A percentile compares a stretch with the other conserved stretches of the same genome.
Evolutionary conservation across 2,329 filamentous ascomycete species (phyloP).

Genomic region (Colletotrichum zoysiae): DNA sequence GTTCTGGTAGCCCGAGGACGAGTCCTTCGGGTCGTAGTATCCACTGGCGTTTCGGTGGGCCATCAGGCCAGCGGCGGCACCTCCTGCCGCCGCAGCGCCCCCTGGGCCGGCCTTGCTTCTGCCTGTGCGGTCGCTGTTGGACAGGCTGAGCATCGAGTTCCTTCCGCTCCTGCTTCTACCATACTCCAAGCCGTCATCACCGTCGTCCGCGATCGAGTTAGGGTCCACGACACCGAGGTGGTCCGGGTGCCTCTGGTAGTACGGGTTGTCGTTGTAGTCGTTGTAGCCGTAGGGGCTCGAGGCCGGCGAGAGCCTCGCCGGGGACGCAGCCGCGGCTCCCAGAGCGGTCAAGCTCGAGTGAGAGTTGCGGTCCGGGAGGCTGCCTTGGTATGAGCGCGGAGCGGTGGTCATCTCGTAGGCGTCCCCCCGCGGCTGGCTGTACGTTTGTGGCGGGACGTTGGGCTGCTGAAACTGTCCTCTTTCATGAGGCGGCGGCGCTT

Average conservation of each 20-base stretch:
- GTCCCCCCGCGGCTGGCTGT: conserved; percentile 42
- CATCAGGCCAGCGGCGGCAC: conserved; percentile 57
- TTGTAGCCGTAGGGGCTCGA: conserved; percentile 63
- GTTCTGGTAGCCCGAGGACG: conserved; percentile 45
- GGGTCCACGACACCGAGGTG: conserved; percentile 77
- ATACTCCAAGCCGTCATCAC: conserved; percentile 83
- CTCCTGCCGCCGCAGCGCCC: conserved; percentile 57
- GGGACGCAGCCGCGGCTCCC: conserved; percentile 50
- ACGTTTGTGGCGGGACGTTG: conserved; percentile 39
- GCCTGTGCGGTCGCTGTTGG: conserved; percentile 55
- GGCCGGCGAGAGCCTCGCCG: conserved; percentile 57
- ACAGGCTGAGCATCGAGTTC: conserved; percentile 71
- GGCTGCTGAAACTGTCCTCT: conserved; percentile 46
- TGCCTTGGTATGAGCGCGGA: conserved; percentile 24
- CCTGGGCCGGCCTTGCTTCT: conserved; percentile 32
- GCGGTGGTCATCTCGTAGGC: conserved; percentile 45
- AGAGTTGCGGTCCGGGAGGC: conserved; percentile 54
- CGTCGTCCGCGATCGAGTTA: conserved; percentile 85
- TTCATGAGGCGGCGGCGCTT: conserved; percentile 44
- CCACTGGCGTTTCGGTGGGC: conserved; percentile 53
- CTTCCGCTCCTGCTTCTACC: conserved; percentile 56
- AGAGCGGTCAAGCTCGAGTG: conserved; percentile 58
- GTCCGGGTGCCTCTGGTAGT: conserved; percentile 67
- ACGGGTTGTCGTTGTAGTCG: conserved; percentile 74
- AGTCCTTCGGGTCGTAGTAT: conserved; percentile 69